phyloP scores from a whole-genome alignment of 805 yeast genomes.

The Teunomyces kruisii region DNA sequence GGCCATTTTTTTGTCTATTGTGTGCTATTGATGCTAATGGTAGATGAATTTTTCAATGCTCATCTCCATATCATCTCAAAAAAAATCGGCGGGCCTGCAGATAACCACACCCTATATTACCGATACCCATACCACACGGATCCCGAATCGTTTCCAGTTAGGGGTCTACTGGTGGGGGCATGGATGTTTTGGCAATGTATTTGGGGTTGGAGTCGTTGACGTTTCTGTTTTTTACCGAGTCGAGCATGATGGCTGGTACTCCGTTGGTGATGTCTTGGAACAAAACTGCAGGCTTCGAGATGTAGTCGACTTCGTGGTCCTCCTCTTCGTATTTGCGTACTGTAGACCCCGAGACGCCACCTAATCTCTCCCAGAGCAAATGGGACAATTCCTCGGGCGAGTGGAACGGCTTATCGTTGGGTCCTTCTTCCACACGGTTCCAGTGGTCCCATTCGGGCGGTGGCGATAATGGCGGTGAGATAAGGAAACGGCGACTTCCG shows the following conservation, averaged over 20 bases:
- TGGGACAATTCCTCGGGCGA: slow-evolving; percentile 43
- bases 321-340: slow-evolving; percentile 27
- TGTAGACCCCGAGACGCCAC: slow-evolving; percentile 36
- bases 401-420: slow-evolving; percentile 32
- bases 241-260: slow-evolving; percentile 43
- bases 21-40: neutral
- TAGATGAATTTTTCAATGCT: neutral
- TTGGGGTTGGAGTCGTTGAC: slow-evolving; percentile 12
- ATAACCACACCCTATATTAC: neutral
- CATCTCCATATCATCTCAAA: slow-evolving; percentile 5
- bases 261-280: slow-evolving; percentile 38
- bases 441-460: slow-evolving; percentile 46
- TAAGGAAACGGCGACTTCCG: slow-evolving; percentile 37
- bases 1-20: slow-evolving; percentile 4
- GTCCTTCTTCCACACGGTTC: slow-evolving; percentile 42
- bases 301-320: slow-evolving; percentile 19
- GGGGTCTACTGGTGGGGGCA: slow-evolving; percentile 27
- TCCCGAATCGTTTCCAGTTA: neutral
- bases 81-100: slow-evolving; percentile 1
- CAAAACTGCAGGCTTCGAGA: slow-evolving; percentile 33
- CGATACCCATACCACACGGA: no score
- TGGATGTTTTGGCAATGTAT: slow-evolving; percentile 30
- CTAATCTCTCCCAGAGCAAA: slow-evolving; percentile 44
- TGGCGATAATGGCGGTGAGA: slow-evolving; percentile 47
- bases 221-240: slow-evolving; percentile 19